Conservation (phyloP, 2,329 filamentous ascomycete genomes). For the Karstenula rhodostoma region DNA sequence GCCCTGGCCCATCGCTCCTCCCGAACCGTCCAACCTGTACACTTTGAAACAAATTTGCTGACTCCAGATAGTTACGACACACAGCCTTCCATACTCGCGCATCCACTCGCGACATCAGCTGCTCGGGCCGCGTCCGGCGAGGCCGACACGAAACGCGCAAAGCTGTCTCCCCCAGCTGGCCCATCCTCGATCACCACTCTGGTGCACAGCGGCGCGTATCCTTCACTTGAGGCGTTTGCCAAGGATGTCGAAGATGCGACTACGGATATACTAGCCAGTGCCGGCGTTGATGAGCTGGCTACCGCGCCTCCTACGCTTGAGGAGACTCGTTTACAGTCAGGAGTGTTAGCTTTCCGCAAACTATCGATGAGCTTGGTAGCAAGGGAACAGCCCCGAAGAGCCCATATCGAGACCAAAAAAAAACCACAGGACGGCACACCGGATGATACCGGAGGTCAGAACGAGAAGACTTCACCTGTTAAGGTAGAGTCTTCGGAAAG, state of each 20-base stretch:
- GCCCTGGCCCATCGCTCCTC: neutral
- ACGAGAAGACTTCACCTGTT: constrained; percentile 21
- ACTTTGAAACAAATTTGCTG: constrained; percentile 17
- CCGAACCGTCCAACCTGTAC: neutral
- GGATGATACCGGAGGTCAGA: constrained; percentile 18
- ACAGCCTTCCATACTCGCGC: constrained; percentile 55
- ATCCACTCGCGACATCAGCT: constrained; percentile 41
- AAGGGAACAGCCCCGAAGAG: constrained; percentile 38
- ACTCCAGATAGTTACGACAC: constrained; percentile 52
- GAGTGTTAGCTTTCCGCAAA: constrained; percentile 46
- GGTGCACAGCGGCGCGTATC: constrained; percentile 50
- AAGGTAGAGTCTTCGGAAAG: constrained; percentile 48
- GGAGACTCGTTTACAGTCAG: constrained; percentile 42
- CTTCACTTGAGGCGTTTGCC: constrained; percentile 52
- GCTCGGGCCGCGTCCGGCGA: constrained; percentile 47
- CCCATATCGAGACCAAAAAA: constrained; percentile 16
- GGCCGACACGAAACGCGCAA: constrained; percentile 56
- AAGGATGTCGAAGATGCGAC: constrained; percentile 53
- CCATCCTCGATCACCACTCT: constrained; percentile 49
- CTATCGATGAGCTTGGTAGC: constrained; percentile 37
- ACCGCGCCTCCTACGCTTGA: constrained; percentile 43
- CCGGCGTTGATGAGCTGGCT: constrained; percentile 34
- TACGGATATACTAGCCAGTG: constrained; percentile 48
- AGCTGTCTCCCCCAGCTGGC: constrained; percentile 45
- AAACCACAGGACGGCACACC: constrained; percentile 15